A percentile compares a stretch with the other conserved stretches of the same genome.
phyloP scores from a whole-genome alignment of 306 rosid genomes.

The Luffa acutangula region DNA sequence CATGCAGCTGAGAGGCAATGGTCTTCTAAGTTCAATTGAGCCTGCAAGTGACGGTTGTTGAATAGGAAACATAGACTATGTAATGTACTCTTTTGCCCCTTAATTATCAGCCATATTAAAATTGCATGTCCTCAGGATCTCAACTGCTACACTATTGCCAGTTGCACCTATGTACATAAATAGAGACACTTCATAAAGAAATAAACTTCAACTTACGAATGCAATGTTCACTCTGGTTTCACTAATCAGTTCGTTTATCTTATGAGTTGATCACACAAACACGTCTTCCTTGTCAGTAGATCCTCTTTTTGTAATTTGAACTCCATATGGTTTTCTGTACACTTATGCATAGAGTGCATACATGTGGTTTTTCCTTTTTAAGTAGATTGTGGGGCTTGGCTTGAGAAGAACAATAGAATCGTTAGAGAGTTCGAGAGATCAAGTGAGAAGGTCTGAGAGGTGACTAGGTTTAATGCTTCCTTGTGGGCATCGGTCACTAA shows the following conservation, averaged over 20 bases:
- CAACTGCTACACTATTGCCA: neutral
- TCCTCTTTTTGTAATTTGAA: neutral
- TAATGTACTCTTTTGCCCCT: neutral
- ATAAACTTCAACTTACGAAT: neutral
- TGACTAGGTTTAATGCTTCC: too few relatives aligned
- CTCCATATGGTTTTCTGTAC: neutral
- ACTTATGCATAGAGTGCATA: neutral
- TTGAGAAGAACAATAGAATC: too few relatives aligned
- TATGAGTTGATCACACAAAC: neutral
- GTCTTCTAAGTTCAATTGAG: slow-evolving; percentile 78
- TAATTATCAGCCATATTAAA: slow-evolving; percentile 1
- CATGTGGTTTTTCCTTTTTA: too few relatives aligned
- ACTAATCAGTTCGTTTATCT: neutral
- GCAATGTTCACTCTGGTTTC: neutral
- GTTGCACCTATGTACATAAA: slow-evolving; percentile 8
- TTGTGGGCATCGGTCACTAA: too few relatives aligned
- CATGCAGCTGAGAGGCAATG: slow-evolving; percentile 87
- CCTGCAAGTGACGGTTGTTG: slow-evolving; percentile 76
- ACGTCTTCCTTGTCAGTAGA: neutral
- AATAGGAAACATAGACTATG: neutral
- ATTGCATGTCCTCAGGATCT: neutral
- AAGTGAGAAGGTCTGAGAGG: too few relatives aligned
- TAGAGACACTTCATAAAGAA: neutral
- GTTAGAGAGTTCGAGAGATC: too few relatives aligned
- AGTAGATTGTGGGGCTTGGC: too few relatives aligned